These are phyloP conservation scores for Lachancea meyersii DNA, from an alignment of 805 yeast genomes.

Conservation along the genomic window DNA sequence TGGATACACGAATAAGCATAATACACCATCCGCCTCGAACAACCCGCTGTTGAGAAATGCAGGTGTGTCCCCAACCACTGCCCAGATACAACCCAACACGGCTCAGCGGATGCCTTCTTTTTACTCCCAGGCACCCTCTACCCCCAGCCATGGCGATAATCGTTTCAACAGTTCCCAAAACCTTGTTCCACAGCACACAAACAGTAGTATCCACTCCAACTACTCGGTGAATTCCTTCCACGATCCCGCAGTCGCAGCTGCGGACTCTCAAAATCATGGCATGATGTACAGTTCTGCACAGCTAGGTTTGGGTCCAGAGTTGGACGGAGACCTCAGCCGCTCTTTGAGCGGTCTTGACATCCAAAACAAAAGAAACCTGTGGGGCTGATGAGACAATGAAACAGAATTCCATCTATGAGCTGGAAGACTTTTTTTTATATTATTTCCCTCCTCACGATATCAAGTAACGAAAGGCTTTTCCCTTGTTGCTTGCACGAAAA, in stretches of 20 bases:
- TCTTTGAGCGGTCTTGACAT: constrained; percentile 32
- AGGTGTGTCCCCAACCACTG: constrained; percentile 23
- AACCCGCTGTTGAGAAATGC: constrained; percentile 32
- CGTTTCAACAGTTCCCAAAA: constrained; percentile 12
- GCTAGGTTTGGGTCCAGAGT: constrained; percentile 15
- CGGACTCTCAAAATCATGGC: constrained; percentile 14
- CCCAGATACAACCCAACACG: constrained; percentile 14
- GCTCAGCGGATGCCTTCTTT: constrained; percentile 11
- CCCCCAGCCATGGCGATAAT: constrained; percentile 10
- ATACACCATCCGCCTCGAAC: constrained; percentile 16
- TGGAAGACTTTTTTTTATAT: not conserved
- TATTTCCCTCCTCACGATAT: not conserved
- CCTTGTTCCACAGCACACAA: constrained; percentile 29
- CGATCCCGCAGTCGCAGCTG: constrained; percentile 3
- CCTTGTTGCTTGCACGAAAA: not conserved
- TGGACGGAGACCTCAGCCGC: constrained; percentile 30
- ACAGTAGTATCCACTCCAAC: constrained; percentile 32
- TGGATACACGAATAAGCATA: constrained; percentile 25
- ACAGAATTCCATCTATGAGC: not conserved
- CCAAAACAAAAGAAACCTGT: constrained; percentile 16
- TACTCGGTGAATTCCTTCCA: constrained; percentile 30
- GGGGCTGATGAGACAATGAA: constrained; percentile 7
- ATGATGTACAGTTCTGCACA: constrained; percentile 17
- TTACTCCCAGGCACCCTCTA: constrained; percentile 12
- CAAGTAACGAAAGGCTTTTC: not conserved